Base-by-base conservation (phyloP, 2,329 filamentous ascomycete genomes). In the Malbranchea zuffiana region DNA sequence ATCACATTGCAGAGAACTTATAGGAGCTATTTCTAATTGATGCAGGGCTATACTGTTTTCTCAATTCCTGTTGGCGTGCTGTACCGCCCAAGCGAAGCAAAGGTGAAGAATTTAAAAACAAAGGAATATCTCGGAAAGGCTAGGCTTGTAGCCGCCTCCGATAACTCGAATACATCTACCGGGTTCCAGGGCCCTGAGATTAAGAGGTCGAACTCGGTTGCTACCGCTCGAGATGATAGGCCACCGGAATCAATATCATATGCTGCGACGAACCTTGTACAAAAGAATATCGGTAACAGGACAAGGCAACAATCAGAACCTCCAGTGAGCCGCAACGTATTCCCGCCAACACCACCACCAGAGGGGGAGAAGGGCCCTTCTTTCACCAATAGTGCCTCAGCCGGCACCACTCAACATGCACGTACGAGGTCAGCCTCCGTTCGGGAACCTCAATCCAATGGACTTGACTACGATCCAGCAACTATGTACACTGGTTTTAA, bases 81-180 rank as follows among this genome's bases (percentile, higher is more conserved):
- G 11, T 98, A 96, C 62, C 73, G 90, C 41, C 90, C 90, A 15
- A 96, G 95, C 56, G 87, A 93, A 53, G 87, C 90, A 45, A 98
- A 98, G 62, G 90, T 98, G 48, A 92, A 92, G 63, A 98, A 98
- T 54, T 68, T 98, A 52, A 94, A 95, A 68, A 84, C 86, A 15
- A 96, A 96, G 59, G 87, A 98, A 56, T 98, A 98, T 52, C 76
- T 98, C 3, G 90, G 90, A 43, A 95, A 95, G 61, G 86, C 90
- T n/a, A 76, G 85, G 42, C 69, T 98, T 21, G 83, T 98, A 6
- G 90, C 90, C 16, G 82, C 87, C 17, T 83, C 84, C 1, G 85
- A 93, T 52, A 73, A 80, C 38, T 66, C 73, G 46, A 88, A 87
- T 59, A 80, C 78, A 17, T 90, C 84, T 51, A 88, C 81, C 29